Evolutionary conservation across 768 basidiomycete genomes (phyloP).

Genomic region (Pleurotus ostreatus): DNA sequence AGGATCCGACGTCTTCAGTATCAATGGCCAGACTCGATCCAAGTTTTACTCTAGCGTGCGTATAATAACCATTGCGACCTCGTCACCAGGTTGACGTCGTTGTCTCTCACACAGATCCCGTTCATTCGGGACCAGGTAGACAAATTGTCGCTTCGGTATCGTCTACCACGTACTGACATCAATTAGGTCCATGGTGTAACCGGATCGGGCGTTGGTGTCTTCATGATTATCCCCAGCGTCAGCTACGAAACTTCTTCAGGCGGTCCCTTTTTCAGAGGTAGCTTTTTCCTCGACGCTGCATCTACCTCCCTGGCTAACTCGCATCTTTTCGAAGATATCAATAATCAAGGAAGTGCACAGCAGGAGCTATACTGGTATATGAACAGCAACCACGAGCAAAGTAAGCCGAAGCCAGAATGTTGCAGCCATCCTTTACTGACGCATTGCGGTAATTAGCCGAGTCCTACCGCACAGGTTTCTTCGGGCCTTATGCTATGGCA

Average conservation of each 20-base stretch:
- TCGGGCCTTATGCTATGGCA: constrained; percentile 45
- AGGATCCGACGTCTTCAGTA: constrained; percentile 40
- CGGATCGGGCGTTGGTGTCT: constrained; percentile 40
- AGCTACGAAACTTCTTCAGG: constrained; percentile 45
- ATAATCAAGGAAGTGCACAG: constrained; percentile 42
- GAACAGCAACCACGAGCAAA: constrained; percentile 45
- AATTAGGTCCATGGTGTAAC: constrained; percentile 39
- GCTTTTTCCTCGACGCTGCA: background rate
- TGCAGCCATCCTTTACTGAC: background rate
- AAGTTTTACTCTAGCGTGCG: constrained; percentile 46
- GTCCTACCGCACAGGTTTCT: constrained; percentile 40
- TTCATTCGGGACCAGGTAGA: constrained; percentile 42
- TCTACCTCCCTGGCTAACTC: background rate
- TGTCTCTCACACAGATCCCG: constrained; percentile 25
- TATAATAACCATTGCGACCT: background rate
- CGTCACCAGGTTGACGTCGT: too few relatives aligned
- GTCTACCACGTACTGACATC: background rate
- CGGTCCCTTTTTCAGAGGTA: constrained; percentile 46
- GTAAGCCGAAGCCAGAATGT: background rate
- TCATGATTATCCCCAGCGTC: constrained; percentile 39
- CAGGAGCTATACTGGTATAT: constrained; percentile 48
- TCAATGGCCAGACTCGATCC: constrained; percentile 42
- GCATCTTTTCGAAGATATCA: constrained; percentile 29
- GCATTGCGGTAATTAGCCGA: constrained; percentile 20
- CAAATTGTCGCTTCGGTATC: too few relatives aligned